These are phyloP conservation scores for Vaccinium myrtillus DNA, from an alignment of 148 eudicot genomes.

Conservation along the genomic window DNA sequence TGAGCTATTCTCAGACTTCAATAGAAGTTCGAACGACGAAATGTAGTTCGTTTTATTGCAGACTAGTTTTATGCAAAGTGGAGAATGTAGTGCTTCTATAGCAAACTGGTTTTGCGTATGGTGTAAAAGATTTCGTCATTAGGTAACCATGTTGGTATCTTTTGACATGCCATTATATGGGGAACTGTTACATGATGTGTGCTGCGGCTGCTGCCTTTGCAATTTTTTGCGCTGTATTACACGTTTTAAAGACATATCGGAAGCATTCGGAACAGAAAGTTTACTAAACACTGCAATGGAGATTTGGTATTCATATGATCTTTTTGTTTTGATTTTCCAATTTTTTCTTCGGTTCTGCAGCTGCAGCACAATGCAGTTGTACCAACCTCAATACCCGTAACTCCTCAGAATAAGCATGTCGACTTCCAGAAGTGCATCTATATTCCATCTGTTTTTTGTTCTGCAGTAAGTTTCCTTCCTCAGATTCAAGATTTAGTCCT, in stretches of 20 bases:
- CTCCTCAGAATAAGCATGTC: slow-evolving; percentile 31
- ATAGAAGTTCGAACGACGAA: not conserved
- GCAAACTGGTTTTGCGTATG: not conserved
- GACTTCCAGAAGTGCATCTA: slow-evolving; percentile 28
- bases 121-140: not conserved
- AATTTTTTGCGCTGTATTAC: not conserved
- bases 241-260: not conserved
- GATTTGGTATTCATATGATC: not conserved
- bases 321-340: not conserved
- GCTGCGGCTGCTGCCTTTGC: not conserved
- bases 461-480: slow-evolving; percentile 39
- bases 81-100: not conserved
- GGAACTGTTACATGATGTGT: not conserved
- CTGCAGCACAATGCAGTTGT: slow-evolving; percentile 35
- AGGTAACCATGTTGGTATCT: not conserved
- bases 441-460: slow-evolving; percentile 30
- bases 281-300: no score
- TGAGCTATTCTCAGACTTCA: not conserved
- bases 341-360: slow-evolving; percentile 10
- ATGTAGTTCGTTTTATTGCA: no score
- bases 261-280: not conserved
- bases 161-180: not conserved
- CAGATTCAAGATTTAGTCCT: not conserved
- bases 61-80: not conserved
- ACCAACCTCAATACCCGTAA: slow-evolving; percentile 33